A percentile compares a stretch with the other conserved stretches of the same genome.
phyloP scores from a whole-genome alignment of 2,329 filamentous ascomycete genomes.

The Acrodontium crateriforme region DNA sequence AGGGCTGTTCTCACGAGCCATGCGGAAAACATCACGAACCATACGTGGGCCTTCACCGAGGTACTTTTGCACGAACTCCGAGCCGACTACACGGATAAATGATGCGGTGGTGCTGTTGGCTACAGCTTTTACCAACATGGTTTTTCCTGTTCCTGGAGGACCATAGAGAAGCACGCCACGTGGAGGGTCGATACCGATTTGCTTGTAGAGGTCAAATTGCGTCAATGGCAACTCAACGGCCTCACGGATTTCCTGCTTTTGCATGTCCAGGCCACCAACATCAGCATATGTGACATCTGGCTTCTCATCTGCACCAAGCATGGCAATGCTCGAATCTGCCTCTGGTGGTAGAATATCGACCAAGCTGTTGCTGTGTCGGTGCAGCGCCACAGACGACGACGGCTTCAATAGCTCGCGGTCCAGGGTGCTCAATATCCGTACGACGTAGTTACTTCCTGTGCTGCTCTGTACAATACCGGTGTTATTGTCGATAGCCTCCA shows the following conservation, averaged over 20 bases:
- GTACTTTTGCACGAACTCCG: slow-evolving; percentile 98
- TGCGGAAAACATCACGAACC: slow-evolving; percentile 97
- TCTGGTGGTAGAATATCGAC: slow-evolving; percentile 98
- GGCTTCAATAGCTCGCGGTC: slow-evolving; percentile 97
- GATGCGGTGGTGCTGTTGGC: slow-evolving; percentile 96
- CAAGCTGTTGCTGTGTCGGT: slow-evolving; percentile 94
- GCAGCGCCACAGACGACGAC: slow-evolving; percentile 90
- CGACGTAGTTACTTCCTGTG: slow-evolving; percentile 96
- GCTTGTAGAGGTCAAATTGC: slow-evolving; percentile 96
- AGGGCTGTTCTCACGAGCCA: slow-evolving; percentile 96
- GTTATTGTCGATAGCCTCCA: slow-evolving; percentile 99
- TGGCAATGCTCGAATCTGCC: slow-evolving; percentile 95
- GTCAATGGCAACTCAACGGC: slow-evolving; percentile 93
- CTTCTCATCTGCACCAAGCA: slow-evolving; percentile 94
- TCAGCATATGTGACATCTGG: slow-evolving; percentile 96
- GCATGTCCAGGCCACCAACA: slow-evolving; percentile 96
- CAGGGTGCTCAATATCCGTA: slow-evolving; percentile 93
- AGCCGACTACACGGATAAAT: slow-evolving; percentile 96
- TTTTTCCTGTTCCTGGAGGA: slow-evolving; percentile 90
- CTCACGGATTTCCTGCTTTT: slow-evolving; percentile 98
- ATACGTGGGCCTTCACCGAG: slow-evolving; percentile 94
- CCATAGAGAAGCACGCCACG: slow-evolving; percentile 93
- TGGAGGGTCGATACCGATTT: slow-evolving; percentile 97
- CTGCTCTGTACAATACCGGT: slow-evolving; percentile 98
- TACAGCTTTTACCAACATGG: slow-evolving; percentile 95